phyloP scores from a whole-genome alignment of 106 monocot species.

The Phalaenopsis aphrodite region DNA sequence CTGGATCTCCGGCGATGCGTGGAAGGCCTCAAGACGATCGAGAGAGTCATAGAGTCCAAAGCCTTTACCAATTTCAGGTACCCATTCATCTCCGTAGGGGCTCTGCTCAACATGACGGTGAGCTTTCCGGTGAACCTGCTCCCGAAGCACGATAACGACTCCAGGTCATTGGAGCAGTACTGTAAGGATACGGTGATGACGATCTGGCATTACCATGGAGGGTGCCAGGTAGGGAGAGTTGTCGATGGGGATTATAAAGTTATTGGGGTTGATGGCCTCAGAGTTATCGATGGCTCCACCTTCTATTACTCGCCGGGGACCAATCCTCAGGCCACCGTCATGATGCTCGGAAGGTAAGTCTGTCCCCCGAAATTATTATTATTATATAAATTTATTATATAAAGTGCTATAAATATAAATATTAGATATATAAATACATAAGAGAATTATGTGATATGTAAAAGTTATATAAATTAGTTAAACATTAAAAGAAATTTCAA shows the following conservation, averaged over 20 bases:
- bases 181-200: slow-evolving; percentile 87
- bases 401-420: no score
- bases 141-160: slow-evolving; percentile 55
- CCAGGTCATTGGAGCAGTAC: slow-evolving; percentile 52
- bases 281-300: slow-evolving; percentile 81
- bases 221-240: slow-evolving; percentile 61
- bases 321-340: slow-evolving; percentile 89
- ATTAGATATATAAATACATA: no score
- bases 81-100: slow-evolving; percentile 33
- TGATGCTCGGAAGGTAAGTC: slow-evolving; percentile 90
- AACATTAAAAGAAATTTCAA: no score
- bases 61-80: slow-evolving; percentile 53
- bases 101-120: slow-evolving; percentile 56
- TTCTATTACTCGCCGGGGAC: slow-evolving; percentile 80
- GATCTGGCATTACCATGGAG: slow-evolving; percentile 96
- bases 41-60: slow-evolving; percentile 45
- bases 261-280: slow-evolving; percentile 47
- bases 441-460: no score
- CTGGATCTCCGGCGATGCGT: slow-evolving; percentile 66
- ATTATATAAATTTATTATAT: neutral
- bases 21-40: slow-evolving; percentile 51
- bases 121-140: slow-evolving; percentile 46
- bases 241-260: slow-evolving; percentile 52
- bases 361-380: neutral
- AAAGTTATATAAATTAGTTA: no score